Evolutionary conservation across 768 basidiomycete species (phyloP).

Genomic region (Lentinula boryana): DNA sequence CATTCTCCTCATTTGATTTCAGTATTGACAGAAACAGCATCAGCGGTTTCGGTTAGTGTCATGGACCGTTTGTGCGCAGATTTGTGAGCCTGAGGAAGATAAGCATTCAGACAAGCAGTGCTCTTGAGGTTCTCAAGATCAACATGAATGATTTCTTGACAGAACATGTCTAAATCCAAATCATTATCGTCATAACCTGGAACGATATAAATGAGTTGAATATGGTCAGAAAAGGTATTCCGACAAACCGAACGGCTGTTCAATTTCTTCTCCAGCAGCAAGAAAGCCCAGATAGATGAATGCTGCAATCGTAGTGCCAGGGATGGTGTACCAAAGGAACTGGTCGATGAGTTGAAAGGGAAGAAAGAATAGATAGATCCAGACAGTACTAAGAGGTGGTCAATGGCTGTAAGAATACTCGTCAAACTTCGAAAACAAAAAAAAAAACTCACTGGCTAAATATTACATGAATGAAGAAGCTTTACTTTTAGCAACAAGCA

Average conservation of each 20-base stretch:
- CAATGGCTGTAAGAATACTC: background rate
- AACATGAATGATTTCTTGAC: slow-evolving; percentile 27
- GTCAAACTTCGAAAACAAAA: no score
- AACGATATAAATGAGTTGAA: background rate
- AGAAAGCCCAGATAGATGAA: slow-evolving; percentile 77
- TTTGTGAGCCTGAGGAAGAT: slow-evolving; percentile 5
- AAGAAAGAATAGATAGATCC: slow-evolving; percentile 71
- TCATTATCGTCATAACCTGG: slow-evolving; percentile 25
- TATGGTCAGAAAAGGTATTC: background rate
- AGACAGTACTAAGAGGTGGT: slow-evolving; percentile 43
- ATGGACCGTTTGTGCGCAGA: slow-evolving; percentile 1
- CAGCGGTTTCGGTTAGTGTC: slow-evolving; percentile 1
- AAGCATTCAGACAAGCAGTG: slow-evolving; percentile 25
- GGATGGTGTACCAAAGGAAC: slow-evolving; percentile 61
- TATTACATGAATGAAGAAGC: background rate
- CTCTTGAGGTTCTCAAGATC: slow-evolving; percentile 30
- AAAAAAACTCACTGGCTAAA: slow-evolving; percentile 11
- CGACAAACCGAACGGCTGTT: slow-evolving; percentile 56
- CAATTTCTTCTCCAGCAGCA: slow-evolving; percentile 66
- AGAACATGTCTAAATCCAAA: slow-evolving; percentile 38
- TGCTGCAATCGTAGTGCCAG: slow-evolving; percentile 57
- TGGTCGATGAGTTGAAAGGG: slow-evolving; percentile 67
- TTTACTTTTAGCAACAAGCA: background rate
- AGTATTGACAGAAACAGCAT: background rate
- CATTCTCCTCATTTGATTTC: background rate